phyloP scores from a whole-genome alignment of 2,329 filamentous ascomycete species.

The Ceratocystis papillata region DNA sequence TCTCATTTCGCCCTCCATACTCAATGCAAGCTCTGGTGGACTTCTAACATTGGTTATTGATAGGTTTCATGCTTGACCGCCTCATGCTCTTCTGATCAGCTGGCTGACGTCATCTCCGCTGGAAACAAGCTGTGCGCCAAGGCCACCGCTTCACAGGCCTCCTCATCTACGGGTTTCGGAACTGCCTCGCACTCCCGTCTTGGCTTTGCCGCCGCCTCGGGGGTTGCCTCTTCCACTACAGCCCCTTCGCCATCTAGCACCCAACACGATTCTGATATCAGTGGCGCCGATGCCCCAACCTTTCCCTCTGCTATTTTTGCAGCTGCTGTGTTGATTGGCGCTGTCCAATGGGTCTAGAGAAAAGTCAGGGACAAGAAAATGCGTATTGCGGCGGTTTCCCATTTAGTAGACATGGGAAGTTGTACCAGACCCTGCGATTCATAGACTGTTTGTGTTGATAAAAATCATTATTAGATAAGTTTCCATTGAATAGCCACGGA shows the following conservation, averaged over 20 bases:
- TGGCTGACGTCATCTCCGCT: conserved; percentile 31
- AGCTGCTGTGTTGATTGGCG: conserved; percentile 26
- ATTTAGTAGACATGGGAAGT: not conserved
- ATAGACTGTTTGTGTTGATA: conserved; percentile 5
- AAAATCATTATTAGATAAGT: not conserved
- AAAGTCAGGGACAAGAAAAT: not conserved
- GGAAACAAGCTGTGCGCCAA: conserved; percentile 30
- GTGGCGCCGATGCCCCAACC: conserved; percentile 29
- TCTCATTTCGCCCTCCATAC: conserved; percentile 15
- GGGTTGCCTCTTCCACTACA: conserved; percentile 12
- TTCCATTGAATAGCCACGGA: too few relatives aligned
- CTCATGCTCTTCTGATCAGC: conserved; percentile 31
- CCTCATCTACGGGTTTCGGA: conserved; percentile 14
- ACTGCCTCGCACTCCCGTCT: conserved; percentile 6
- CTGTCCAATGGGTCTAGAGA: not conserved
- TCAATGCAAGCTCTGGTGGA: not conserved
- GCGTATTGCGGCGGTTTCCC: not conserved
- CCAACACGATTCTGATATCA: conserved; percentile 26
- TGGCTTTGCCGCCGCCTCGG: conserved; percentile 19
- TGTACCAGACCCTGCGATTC: not conserved
- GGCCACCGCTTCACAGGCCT: conserved; percentile 25
- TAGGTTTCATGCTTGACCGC: conserved; percentile 29
- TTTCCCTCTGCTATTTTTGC: conserved; percentile 31
- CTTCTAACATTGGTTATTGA: not conserved
- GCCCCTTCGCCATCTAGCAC: conserved; percentile 20